Base-by-base conservation (phyloP, 352 stramenopile species). In the Pelagophyceae sp. region DNA sequence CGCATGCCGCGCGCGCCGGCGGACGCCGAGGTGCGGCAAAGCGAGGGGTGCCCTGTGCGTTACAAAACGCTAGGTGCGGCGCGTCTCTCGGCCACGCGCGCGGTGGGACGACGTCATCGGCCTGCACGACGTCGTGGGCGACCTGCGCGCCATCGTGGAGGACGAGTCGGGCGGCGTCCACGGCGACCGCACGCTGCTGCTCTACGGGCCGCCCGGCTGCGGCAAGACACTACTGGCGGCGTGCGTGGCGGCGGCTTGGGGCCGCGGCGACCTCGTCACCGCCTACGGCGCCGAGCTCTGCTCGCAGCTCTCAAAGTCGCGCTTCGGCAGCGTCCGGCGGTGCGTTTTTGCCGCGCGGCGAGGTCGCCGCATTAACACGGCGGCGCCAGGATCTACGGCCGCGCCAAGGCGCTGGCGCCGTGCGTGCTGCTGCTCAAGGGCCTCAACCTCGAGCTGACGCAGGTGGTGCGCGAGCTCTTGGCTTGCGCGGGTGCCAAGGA, bases 21-120 rank as follows among this genome's bases (percentile, higher is more conserved):
- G 45, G 45, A 54, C 45, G 45, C 45, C 45, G 45, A 54, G 45
- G 45, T 54, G n/a, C n/a, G n/a, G n/a, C n/a, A n/a, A n/a, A n/a
- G n/a, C n/a, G n/a, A n/a, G n/a, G n/a, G n/a, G n/a, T n/a, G n/a
- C n/a, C n/a, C n/a, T n/a, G n/a, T n/a, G n/a, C n/a, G n/a, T n/a
- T n/a, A n/a, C n/a, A n/a, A n/a, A n/a, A n/a, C n/a, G n/a, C n/a
- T n/a, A n/a, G n/a, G n/a, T n/a, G 11, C 45, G 45, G 45, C 45
- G 45, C 45, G 60, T 67, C 60, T 32, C 60, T 11, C 60, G 60
- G 0, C 96, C 96, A 11, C 90, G 96, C 79, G 91, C 98, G 33
- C 88, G 91, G 58, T 99, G 96, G 95, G 85, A 83, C 64, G 95
- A 99, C 84, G 97, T 99, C 83, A 96, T 96, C 75, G 96, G 96